Evolutionary conservation across 2,329 filamentous ascomycete genomes (phyloP), one percentile per base, ranked within the genome.

Genomic region (Fusarium sp.): DNA sequence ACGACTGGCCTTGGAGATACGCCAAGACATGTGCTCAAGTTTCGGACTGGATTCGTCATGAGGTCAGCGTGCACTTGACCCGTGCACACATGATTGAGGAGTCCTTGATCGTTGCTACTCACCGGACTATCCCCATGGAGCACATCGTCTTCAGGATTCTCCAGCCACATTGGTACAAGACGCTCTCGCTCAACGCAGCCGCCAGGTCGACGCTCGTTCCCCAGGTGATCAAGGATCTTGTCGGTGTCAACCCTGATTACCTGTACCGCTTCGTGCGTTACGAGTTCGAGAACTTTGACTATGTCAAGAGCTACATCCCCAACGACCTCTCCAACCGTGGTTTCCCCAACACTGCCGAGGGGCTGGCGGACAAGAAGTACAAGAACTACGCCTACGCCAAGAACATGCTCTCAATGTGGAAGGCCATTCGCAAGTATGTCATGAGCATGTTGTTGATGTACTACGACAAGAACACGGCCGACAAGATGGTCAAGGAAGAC

Each of bases 1-100:
- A 44, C 4, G 86, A 88, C 77, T 88, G 85, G 85, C 81, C 85
- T 0, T 88, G 87, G 86, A 79, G 87, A 51, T 88, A 87, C 73
- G 86, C 87, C 22, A 88, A 88, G 77, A 86, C 83, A 0, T 87
- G 84, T 55, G 83, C 82, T 2, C 86, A 87, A 66, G 80, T 82
- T 2, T 81, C 84, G 1, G 86, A 88, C 76, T 88, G 86, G 86
- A 76, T 82, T 60, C 80, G 83, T 6, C 86, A 88, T 67, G 85
- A 88, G 74, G 69, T 87, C 17, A 79, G 78, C 5, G 81, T 87
- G 3, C 87, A 88, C 66, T 81, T 88, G 7, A 82, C 80, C 5
- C 76, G 85, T 14, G 82, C 84, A 0, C 86, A 87, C 73, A 76
- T 87, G 10, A 78, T 88, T 33, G 86, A 88, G 76, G 86, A 87